Conservation (phyloP, 2,329 filamentous ascomycete species). For the Monosporascus sp. region DNA sequence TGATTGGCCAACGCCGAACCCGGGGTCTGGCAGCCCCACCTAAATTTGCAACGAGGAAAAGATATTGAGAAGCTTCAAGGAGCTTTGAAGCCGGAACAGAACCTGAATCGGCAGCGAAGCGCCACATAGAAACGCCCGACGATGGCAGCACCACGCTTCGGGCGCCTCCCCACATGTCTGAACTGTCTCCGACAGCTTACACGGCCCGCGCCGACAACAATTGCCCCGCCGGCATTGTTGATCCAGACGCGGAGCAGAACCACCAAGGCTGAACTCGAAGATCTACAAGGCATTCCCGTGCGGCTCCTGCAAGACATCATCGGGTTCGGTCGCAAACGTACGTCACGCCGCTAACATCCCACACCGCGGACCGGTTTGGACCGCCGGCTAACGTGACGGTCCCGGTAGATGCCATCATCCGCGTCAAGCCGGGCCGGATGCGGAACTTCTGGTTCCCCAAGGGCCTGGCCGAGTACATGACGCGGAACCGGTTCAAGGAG, state of each 20-base stretch:
- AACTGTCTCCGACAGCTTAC: constrained; percentile 27
- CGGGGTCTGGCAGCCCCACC: neutral
- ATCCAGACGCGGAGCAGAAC: constrained; percentile 33
- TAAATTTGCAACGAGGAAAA: neutral
- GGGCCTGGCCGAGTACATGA: constrained; percentile 30
- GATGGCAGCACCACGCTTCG: constrained; percentile 7
- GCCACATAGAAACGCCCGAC: neutral
- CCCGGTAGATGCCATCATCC: constrained; percentile 27
- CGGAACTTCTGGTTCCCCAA: constrained; percentile 30
- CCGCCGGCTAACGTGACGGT: neutral
- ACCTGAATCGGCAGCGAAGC: too few relatives aligned
- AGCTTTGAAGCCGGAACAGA: neutral
- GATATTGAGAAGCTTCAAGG: neutral
- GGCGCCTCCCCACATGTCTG: constrained; percentile 25
- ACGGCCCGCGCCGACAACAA: constrained; percentile 12
- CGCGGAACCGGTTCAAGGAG: constrained; percentile 24
- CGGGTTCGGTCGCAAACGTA: constrained; percentile 35
- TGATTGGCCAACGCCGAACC: too few relatives aligned
- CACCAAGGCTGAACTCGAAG: constrained; percentile 29
- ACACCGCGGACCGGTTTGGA: neutral
- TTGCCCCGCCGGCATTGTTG: constrained; percentile 17
- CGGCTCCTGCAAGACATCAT: constrained; percentile 36
- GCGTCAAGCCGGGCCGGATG: constrained; percentile 29
- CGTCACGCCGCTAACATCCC: too few relatives aligned
- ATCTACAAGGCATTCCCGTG: constrained; percentile 37